Percentiles rank a stretch among this genome's conserved stretches.
phyloP scores from a whole-genome alignment of 202 grass and related monocot genomes.

The Carex sylvatica region DNA sequence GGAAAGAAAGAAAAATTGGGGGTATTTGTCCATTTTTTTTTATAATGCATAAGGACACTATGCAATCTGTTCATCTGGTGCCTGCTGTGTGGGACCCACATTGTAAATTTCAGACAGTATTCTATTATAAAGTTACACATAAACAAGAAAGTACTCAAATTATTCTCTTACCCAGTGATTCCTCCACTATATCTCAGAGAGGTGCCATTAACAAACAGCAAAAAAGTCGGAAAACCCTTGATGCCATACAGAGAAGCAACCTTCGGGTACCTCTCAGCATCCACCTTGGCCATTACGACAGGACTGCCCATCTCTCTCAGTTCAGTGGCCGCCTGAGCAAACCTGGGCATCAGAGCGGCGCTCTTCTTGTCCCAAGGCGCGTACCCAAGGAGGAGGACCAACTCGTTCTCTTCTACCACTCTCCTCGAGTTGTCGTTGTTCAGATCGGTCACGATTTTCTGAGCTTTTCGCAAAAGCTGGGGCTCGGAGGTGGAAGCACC shows the following conservation, averaged over 20 bases:
- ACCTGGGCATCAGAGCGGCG: constrained; percentile 85
- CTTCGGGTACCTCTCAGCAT: constrained; percentile 84
- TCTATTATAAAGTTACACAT: not conserved
- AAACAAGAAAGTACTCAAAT: constrained; percentile 16
- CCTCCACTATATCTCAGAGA: constrained; percentile 50
- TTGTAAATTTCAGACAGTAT: not conserved
- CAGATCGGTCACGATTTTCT: constrained; percentile 86
- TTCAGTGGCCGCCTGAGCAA: constrained; percentile 77
- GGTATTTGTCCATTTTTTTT: not conserved
- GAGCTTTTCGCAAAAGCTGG: constrained; percentile 60
- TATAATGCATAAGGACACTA: not conserved
- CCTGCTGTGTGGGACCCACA: not conserved
- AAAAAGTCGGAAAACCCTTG: constrained; percentile 77
- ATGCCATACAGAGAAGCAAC: constrained; percentile 60
- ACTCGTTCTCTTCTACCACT: constrained; percentile 51
- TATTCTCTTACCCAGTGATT: constrained; percentile 35
- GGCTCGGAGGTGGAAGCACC: constrained; percentile 7
- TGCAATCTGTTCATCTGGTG: not conserved
- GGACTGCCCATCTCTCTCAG: constrained; percentile 71
- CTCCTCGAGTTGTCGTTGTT: constrained; percentile 76
- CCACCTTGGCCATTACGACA: constrained; percentile 43
- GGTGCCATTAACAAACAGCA: constrained; percentile 82
- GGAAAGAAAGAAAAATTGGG: not conserved
- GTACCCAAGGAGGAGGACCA: constrained; percentile 82
- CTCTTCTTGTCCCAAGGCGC: constrained; percentile 91